These are phyloP conservation scores for Elaeis oleifera DNA, from an alignment of 202 grass and related monocot genomes.

Conservation along the genomic window DNA sequence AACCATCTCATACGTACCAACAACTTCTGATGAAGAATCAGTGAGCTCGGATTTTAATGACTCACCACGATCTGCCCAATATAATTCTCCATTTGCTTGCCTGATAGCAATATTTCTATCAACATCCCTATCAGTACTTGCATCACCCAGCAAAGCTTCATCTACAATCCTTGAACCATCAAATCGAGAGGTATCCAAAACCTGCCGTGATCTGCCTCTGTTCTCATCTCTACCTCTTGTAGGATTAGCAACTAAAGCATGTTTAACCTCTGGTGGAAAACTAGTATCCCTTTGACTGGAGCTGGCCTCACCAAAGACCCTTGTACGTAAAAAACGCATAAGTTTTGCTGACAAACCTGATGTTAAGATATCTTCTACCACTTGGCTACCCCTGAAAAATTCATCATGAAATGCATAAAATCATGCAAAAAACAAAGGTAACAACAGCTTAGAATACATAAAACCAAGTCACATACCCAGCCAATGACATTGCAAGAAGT, in stretches of 20 bases:
- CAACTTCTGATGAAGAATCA: conserved; percentile 36
- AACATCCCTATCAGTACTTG: conserved; percentile 33
- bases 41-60: conserved; percentile 28
- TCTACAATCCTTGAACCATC: conserved; percentile 35
- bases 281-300: conserved; percentile 57
- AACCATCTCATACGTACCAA: conserved; percentile 9
- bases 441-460: too few relatives aligned
- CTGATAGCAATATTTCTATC: conserved; percentile 27
- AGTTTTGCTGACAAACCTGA: conserved; percentile 79
- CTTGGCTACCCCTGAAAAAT: conserved; percentile 40
- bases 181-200: conserved; percentile 34
- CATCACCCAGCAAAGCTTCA: conserved; percentile 25
- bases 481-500: conserved; percentile 72
- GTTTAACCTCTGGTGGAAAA: conserved; percentile 42
- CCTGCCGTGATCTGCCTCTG: conserved; percentile 46
- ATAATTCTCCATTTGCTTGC: conserved; percentile 24
- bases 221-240: conserved; percentile 55
- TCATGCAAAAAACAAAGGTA: neutral
- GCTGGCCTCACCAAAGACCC: conserved; percentile 54
- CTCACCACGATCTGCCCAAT: conserved; percentile 13
- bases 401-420: conserved; percentile 2
- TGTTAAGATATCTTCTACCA: conserved; percentile 81
- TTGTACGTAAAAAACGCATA: conserved; percentile 71
- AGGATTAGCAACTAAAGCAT: conserved; percentile 18
- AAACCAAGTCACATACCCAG: conserved; percentile 34